Evolutionary conservation across 2,329 filamentous ascomycete species (phyloP).

Genomic region (Phaeosphaeria sp.): DNA sequence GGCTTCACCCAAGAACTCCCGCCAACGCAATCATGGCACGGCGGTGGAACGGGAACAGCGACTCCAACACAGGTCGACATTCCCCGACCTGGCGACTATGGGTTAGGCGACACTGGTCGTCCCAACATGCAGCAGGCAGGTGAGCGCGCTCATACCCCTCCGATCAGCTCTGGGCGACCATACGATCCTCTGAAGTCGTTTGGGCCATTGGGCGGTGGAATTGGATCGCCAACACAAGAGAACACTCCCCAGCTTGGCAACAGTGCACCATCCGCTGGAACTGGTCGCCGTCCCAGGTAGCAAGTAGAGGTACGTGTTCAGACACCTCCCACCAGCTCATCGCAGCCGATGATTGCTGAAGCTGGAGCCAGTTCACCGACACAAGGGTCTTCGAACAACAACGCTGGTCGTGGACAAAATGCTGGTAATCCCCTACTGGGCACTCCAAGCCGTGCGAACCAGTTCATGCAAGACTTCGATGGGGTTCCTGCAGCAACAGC

Average conservation of each 20-base stretch:
- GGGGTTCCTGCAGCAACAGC: neutral
- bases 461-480: no score
- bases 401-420: no score
- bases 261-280: neutral
- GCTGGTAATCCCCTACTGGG: no score
- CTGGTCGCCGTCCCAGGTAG: neutral
- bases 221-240: neutral
- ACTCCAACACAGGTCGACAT: no score
- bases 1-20: no score
- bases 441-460: no score
- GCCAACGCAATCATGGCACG: no score
- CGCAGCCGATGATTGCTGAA: neutral
- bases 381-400: neutral
- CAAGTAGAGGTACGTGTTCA: neutral
- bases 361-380: neutral
- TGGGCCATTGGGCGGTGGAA: neutral
- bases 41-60: no score
- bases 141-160: neutral
- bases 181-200: neutral
- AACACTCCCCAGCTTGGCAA: neutral
- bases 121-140: no score
- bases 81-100: no score
- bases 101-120: no score
- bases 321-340: neutral
- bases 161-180: no score